Percentiles rank a stretch among this genome's conserved stretches.
phyloP scores from a whole-genome alignment of 1,284 basidiomycete genomes.

The Leccinum huronense region DNA sequence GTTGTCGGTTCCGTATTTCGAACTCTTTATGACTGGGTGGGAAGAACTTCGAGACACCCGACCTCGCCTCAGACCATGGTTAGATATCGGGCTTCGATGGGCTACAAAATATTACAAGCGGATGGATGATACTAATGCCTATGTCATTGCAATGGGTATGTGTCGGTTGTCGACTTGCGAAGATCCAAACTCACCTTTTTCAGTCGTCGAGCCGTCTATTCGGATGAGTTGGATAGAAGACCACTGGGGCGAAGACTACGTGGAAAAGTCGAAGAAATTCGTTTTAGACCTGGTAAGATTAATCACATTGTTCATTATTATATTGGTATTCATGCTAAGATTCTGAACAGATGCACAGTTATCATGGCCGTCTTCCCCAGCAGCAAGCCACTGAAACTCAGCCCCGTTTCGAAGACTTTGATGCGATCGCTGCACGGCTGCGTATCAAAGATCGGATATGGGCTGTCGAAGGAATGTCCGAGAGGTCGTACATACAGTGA shows the following conservation, averaged over 20 bases:
- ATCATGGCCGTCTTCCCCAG: background rate
- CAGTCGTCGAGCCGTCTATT: constrained; percentile 2
- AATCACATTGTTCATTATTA: background rate
- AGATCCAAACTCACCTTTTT: background rate
- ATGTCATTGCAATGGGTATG: constrained; percentile 1
- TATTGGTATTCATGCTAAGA: background rate
- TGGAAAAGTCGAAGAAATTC: background rate
- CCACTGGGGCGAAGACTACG: background rate
- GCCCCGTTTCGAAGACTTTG: background rate
- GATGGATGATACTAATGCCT: constrained; percentile 8
- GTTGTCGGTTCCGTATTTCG: background rate
- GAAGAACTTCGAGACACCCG: background rate
- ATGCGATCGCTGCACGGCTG: background rate
- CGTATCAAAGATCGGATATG: background rate
- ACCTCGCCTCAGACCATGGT: constrained; percentile 1
- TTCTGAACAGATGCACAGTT: background rate
- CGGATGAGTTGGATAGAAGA: constrained; percentile 4
- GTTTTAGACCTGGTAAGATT: constrained; percentile 1
- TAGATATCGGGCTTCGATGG: background rate
- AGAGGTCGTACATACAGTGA: background rate
- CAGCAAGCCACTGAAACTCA: background rate
- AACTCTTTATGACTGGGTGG: constrained; percentile 4
- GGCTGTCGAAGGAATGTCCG: background rate
- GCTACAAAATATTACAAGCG: constrained; percentile 1
- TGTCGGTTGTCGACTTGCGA: background rate